Conservation (phyloP, 2,329 filamentous ascomycete genomes). For the Zasmidium cellare region DNA sequence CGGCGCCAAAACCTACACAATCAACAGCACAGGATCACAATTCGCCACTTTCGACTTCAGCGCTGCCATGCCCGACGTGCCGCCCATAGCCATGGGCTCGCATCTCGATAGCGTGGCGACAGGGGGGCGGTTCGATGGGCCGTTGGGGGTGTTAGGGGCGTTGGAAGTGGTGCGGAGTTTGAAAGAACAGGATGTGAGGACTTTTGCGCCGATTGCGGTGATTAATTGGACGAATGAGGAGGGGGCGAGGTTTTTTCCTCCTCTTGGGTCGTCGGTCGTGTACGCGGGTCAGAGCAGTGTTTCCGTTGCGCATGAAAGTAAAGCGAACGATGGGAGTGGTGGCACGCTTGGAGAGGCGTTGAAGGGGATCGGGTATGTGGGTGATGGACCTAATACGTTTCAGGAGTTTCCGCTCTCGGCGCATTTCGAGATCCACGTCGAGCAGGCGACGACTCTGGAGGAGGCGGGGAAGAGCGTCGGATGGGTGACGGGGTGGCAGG, state of each 20-base stretch:
- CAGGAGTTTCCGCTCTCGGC: constrained; percentile 26
- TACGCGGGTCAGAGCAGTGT: constrained; percentile 26
- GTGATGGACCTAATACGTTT: constrained; percentile 27
- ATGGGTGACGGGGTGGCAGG: constrained; percentile 27
- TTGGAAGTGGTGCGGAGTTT: constrained; percentile 26
- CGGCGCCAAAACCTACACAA: constrained; percentile 25
- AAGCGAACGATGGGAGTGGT: constrained; percentile 20
- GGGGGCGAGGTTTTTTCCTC: constrained; percentile 25
- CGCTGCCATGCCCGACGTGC: constrained; percentile 20
- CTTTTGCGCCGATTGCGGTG: constrained; percentile 24
- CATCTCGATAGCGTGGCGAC: constrained; percentile 23
- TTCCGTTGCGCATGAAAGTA: constrained; percentile 29
- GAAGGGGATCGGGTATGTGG: constrained; percentile 35
- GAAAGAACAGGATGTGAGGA: constrained; percentile 34
- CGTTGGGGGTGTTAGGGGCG: constrained; percentile 20
- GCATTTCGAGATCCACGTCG: constrained; percentile 31
- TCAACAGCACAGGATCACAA: constrained; percentile 30
- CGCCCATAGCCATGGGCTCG: constrained; percentile 32
- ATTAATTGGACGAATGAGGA: constrained; percentile 36
- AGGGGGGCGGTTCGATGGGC: constrained; percentile 23
- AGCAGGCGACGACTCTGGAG: constrained; percentile 25
- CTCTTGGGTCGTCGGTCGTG: constrained; percentile 22
- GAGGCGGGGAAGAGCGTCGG: constrained; percentile 23
- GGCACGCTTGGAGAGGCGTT: constrained; percentile 32
- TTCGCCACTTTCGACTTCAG: constrained; percentile 22